These are phyloP conservation scores for Lactarius indigo DNA, from an alignment of 768 basidiomycete genomes.

Conservation along the genomic window DNA sequence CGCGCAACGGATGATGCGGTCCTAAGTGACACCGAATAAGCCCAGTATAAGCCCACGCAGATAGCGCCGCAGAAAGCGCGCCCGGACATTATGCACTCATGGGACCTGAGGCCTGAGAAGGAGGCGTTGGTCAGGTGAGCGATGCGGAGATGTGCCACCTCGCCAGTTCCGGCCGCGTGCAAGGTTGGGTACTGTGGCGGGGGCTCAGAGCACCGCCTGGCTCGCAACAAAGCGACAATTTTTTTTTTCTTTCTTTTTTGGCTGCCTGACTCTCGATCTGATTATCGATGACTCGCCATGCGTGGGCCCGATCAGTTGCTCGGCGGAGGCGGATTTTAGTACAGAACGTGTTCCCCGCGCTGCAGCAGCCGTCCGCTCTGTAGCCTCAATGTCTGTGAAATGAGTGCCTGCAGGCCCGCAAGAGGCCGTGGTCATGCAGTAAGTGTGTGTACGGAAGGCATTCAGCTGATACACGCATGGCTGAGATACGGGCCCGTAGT, in stretches of 20 bases:
- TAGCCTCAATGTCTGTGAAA: constrained; percentile 22
- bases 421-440: constrained; percentile 24
- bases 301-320: constrained; percentile 21
- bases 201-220: constrained; percentile 11
- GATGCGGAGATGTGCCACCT: constrained; percentile 22
- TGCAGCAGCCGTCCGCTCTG: constrained; percentile 21
- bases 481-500: constrained; percentile 19
- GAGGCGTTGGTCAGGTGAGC: constrained; percentile 19
- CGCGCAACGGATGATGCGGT: constrained; percentile 22
- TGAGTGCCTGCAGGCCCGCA: constrained; percentile 25
- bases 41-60: constrained; percentile 21
- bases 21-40: constrained; percentile 21
- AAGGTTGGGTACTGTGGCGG: constrained; percentile 6
- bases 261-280: constrained; percentile 14
- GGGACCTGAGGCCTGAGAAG: constrained; percentile 13
- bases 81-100: constrained; percentile 17
- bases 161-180: constrained; percentile 20
- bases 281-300: constrained; percentile 19
- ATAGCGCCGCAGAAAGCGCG: constrained; percentile 17
- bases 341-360: constrained; percentile 24
- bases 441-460: constrained; percentile 24
- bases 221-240: constrained; percentile 8
- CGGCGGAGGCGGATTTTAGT: constrained; percentile 25
- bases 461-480: constrained; percentile 23
- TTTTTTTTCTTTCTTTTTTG: neutral